Evolutionary conservation across 1,284 basidiomycete species (phyloP).

Genomic region (Tausonia pullulans): DNA sequence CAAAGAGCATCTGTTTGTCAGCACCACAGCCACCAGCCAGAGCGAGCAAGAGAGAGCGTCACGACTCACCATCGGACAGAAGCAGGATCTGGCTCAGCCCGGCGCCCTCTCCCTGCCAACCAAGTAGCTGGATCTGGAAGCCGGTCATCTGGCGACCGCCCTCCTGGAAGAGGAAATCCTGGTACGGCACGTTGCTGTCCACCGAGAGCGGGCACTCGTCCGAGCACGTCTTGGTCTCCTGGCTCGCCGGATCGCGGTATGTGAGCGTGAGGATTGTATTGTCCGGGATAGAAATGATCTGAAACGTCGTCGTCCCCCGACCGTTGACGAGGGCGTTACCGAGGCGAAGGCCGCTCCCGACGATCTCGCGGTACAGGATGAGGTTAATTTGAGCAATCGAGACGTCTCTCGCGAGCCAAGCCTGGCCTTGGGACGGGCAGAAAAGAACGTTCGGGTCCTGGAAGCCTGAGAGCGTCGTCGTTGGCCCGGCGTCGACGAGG

Average conservation of each 20-base stretch:
- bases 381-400: conserved; percentile 60
- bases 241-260: conserved; percentile 64
- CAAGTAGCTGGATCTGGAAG: conserved; percentile 64
- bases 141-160: conserved; percentile 47
- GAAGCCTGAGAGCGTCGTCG: conserved; percentile 53
- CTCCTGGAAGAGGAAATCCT: conserved; percentile 59
- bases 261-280: conserved; percentile 65
- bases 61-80: conserved; percentile 60
- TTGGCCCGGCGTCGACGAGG: conserved; percentile 58
- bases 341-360: conserved; percentile 66
- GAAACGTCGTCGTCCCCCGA: conserved; percentile 73
- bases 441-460: conserved; percentile 61
- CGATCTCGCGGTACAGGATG: conserved; percentile 53
- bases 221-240: conserved; percentile 59
- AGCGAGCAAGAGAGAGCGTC: not conserved
- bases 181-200: conserved; percentile 50
- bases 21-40: not conserved
- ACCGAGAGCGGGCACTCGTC: conserved; percentile 61
- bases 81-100: conserved; percentile 83
- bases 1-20: not conserved
- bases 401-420: conserved; percentile 72
- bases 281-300: conserved; percentile 77
- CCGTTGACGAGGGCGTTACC: conserved; percentile 77
- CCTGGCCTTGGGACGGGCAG: conserved; percentile 67
- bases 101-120: conserved; percentile 62